phyloP scores from a whole-genome alignment of 345 rosid genomes.

The Gossypium anomalum region DNA sequence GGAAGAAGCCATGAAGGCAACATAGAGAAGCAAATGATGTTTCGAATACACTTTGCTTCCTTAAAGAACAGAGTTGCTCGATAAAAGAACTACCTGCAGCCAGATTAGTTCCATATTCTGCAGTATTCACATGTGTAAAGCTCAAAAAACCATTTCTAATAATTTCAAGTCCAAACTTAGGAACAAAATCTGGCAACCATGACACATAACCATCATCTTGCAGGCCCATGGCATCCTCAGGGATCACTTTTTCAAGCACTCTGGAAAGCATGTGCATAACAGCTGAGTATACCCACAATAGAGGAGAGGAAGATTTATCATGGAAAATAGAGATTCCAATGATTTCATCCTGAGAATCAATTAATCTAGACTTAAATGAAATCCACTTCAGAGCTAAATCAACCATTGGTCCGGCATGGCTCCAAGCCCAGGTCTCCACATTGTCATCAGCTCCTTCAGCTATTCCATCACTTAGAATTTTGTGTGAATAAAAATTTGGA shows the following conservation, averaged over 20 bases:
- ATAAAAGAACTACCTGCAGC: constrained; percentile 42
- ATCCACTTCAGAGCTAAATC: constrained; percentile 77
- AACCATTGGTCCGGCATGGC: constrained; percentile 64
- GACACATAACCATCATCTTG: constrained; percentile 37
- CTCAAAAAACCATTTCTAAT: constrained; percentile 54
- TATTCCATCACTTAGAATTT: constrained; percentile 20
- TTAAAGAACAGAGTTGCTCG: constrained; percentile 48
- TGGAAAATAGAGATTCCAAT: constrained; percentile 23
- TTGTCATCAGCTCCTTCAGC: constrained; percentile 21
- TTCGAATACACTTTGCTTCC: constrained; percentile 43
- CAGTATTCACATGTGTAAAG: constrained; percentile 25
- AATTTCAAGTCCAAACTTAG: constrained; percentile 73
- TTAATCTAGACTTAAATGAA: constrained; percentile 36
- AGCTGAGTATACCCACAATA: constrained; percentile 69
- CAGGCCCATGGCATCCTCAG: constrained; percentile 26
- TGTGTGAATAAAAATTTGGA: constrained; percentile 52
- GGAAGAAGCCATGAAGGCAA: constrained; percentile 64
- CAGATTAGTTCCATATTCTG: constrained; percentile 27
- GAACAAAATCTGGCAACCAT: constrained; percentile 86
- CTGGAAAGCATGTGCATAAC: constrained; percentile 58
- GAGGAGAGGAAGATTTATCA: constrained; percentile 32
- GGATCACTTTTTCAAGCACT: constrained; percentile 61
- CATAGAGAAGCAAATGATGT: constrained; percentile 64
- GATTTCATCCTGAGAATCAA: constrained; percentile 32
- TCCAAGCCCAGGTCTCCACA: constrained; percentile 73